Conservation (phyloP, 1,284 basidiomycete genomes). For the Entoloma clypeatum region DNA sequence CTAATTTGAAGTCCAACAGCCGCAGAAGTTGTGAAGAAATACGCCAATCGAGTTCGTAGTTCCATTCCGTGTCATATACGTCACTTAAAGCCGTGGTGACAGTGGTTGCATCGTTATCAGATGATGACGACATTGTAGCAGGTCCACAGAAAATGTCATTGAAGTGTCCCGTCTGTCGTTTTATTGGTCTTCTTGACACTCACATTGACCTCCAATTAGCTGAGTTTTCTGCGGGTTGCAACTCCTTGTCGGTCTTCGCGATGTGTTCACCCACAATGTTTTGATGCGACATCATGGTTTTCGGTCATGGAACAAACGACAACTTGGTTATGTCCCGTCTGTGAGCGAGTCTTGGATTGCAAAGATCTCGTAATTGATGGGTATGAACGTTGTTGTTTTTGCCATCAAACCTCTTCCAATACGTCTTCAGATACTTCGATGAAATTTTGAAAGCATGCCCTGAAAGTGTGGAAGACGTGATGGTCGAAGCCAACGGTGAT, state of each 20-base stretch:
- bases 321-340: slow-evolving; percentile 95
- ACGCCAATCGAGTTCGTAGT: slow-evolving; percentile 55
- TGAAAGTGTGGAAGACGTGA: slow-evolving; percentile 84
- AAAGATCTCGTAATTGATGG: slow-evolving; percentile 91
- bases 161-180: slow-evolving; percentile 79
- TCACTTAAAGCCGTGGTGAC: slow-evolving; percentile 8
- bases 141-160: slow-evolving; percentile 86
- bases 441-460: slow-evolving; percentile 76
- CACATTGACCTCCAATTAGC: slow-evolving; percentile 36
- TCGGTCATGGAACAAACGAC: slow-evolving; percentile 96
- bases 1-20: slow-evolving; percentile 62
- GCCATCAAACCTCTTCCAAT: slow-evolving; percentile 3
- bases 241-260: slow-evolving; percentile 82
- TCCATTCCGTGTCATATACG: background rate
- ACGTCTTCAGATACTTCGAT: slow-evolving; percentile 66
- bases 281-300: slow-evolving; percentile 94
- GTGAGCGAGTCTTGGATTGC: slow-evolving; percentile 74
- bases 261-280: slow-evolving; percentile 94
- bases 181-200: slow-evolving; percentile 1
- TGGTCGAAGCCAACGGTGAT: slow-evolving; percentile 90
- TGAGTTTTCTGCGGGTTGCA: slow-evolving; percentile 85
- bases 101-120: slow-evolving; percentile 61
- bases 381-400: slow-evolving; percentile 36
- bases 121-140: slow-evolving; percentile 87
- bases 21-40: slow-evolving; percentile 67